These are phyloP conservation scores for Bimuria novae-zelandiae DNA, from an alignment of 2,329 filamentous ascomycete species.

Conservation along the genomic window DNA sequence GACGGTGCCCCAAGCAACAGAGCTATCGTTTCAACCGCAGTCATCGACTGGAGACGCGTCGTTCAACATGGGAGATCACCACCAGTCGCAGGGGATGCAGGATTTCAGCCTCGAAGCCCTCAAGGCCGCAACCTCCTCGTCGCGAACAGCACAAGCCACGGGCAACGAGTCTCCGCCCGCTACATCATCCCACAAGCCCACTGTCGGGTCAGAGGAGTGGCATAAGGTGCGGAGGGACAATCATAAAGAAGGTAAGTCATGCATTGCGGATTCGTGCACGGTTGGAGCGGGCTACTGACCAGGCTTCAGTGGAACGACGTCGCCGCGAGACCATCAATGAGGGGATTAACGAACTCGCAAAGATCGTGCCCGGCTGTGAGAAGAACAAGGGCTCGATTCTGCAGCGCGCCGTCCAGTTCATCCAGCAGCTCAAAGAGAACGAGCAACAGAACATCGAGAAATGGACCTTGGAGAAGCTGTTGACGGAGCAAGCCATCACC, in stretches of 20 bases:
- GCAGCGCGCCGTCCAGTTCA: conserved; percentile 90
- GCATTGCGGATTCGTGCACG: neutral
- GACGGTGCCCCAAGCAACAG: conserved; percentile 61
- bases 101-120: conserved; percentile 55
- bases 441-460: conserved; percentile 93
- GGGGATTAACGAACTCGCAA: conserved; percentile 96
- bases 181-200: conserved; percentile 65
- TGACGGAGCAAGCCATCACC: conserved; percentile 85
- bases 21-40: conserved; percentile 56
- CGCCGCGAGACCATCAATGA: conserved; percentile 98
- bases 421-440: conserved; percentile 91
- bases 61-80: conserved; percentile 51
- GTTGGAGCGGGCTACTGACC: conserved; percentile 15
- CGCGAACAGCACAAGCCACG: conserved; percentile 49
- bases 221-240: conserved; percentile 97
- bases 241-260: conserved; percentile 86
- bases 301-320: conserved; percentile 79
- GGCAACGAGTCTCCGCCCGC: conserved; percentile 44
- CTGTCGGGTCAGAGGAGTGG: conserved; percentile 97
- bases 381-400: conserved; percentile 99
- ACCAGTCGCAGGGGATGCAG: conserved; percentile 46
- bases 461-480: conserved; percentile 87
- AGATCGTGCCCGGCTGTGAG: conserved; percentile 96
- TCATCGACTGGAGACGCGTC: conserved; percentile 50
- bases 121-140: conserved; percentile 53